Evolutionary conservation across 345 rosid genomes (phyloP).

Genomic region (Limnanthes douglasii): DNA sequence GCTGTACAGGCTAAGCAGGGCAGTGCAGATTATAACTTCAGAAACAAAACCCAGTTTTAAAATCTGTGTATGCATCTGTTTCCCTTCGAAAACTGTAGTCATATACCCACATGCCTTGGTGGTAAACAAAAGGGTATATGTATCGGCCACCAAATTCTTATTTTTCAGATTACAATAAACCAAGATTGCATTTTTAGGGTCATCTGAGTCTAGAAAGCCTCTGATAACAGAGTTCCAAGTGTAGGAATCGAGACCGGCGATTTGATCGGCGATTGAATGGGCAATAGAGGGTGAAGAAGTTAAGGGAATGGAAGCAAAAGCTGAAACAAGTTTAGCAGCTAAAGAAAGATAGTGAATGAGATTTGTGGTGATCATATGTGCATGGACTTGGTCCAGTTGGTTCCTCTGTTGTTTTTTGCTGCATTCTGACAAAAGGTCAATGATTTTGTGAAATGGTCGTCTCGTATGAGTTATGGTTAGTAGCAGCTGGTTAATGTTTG

Average conservation of each 20-base stretch:
- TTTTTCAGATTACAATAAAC: conserved; percentile 18
- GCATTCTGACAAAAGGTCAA: conserved; percentile 8
- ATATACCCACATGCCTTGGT: conserved; percentile 23
- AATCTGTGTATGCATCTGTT: conserved; percentile 21
- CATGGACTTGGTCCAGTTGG: conserved; percentile 12
- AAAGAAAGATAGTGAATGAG: conserved; percentile 4
- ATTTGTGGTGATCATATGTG: conserved; percentile 9
- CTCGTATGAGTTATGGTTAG: neutral
- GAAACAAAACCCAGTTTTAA: conserved; percentile 15
- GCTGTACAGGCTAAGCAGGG: conserved; percentile 7
- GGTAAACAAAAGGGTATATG: conserved; percentile 16
- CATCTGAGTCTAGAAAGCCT: conserved; percentile 10
- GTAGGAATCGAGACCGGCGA: conserved; percentile 12
- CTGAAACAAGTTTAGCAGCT: conserved; percentile 16
- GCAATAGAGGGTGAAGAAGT: conserved; percentile 4
- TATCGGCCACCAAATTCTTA: conserved; percentile 12
- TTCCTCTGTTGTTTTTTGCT: neutral
- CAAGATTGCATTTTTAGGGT: conserved; percentile 8
- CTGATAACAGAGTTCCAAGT: conserved; percentile 15
- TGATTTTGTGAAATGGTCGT: neutral
- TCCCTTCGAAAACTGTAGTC: conserved; percentile 8
- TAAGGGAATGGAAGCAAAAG: neutral
- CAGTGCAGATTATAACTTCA: conserved; percentile 15
- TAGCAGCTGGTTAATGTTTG: neutral
- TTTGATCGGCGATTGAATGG: conserved; percentile 6